These are phyloP conservation scores for Trematosphaeria pertusa DNA, from an alignment of 2,329 filamentous ascomycete genomes.

Conservation along the genomic window DNA sequence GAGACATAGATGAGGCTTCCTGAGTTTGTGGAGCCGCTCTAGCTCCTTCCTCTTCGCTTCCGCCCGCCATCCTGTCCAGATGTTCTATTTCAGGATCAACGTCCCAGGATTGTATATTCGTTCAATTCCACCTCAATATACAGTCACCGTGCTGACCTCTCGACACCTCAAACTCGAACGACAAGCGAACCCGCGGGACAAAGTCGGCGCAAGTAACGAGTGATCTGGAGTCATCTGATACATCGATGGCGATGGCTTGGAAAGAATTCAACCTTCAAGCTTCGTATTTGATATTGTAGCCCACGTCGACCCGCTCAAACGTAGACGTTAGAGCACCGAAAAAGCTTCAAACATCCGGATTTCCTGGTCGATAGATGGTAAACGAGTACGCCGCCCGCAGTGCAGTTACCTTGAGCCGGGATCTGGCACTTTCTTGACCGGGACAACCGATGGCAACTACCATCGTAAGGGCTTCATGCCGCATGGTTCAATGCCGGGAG, in stretches of 20 bases:
- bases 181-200: slow-evolving; percentile 18
- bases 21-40: slow-evolving; percentile 21
- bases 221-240: slow-evolving; percentile 16
- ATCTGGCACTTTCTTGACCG: slow-evolving; percentile 16
- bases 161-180: slow-evolving; percentile 13
- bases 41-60: slow-evolving; percentile 15
- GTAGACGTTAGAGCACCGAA: slow-evolving; percentile 1
- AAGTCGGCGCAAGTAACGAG: neutral
- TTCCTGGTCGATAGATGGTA: slow-evolving; percentile 19
- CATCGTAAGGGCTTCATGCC: slow-evolving; percentile 13
- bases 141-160: slow-evolving; percentile 25
- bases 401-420: slow-evolving; percentile 18
- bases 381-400: slow-evolving; percentile 14
- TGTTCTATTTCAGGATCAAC: slow-evolving; percentile 41
- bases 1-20: slow-evolving; percentile 32
- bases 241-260: slow-evolving; percentile 2
- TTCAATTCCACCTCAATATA: slow-evolving; percentile 40
- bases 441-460: slow-evolving; percentile 24
- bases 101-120: slow-evolving; percentile 37
- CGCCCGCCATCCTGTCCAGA: slow-evolving; percentile 25
- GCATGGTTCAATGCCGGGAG: slow-evolving; percentile 16
- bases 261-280: neutral
- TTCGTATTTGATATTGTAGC: slow-evolving; percentile 22
- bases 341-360: slow-evolving; percentile 5
- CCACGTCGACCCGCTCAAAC: slow-evolving; percentile 2